Evolutionary conservation across 371 early-diverging fungal species (phyloP).

Genomic region (Lichtheimia corymbifera): DNA sequence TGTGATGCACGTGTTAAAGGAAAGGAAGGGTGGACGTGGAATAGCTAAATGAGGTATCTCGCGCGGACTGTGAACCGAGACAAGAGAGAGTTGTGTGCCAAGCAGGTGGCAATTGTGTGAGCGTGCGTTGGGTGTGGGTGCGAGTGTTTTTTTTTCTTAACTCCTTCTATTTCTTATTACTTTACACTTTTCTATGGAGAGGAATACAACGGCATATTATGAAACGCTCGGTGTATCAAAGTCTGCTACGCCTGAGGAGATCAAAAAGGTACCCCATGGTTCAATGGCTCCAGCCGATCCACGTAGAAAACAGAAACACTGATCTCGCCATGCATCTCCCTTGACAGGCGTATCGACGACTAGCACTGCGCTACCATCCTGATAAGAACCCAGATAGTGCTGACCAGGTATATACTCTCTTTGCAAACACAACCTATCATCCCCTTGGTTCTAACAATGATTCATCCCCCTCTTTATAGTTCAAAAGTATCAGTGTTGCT

Average conservation of each 20-base stretch:
- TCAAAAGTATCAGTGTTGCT: constrained; percentile 79
- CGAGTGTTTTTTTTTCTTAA: constrained; percentile 1
- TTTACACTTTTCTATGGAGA: constrained; percentile 31
- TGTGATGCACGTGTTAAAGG: no score
- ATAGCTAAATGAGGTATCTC: no score
- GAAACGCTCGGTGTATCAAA: constrained; percentile 61
- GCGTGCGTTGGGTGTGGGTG: no score
- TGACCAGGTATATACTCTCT: constrained; percentile 38
- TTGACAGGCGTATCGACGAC: constrained; percentile 41
- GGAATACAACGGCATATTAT: constrained; percentile 54
- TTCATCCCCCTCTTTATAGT: constrained; percentile 38
- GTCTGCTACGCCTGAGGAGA: constrained; percentile 62
- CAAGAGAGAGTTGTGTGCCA: no score
- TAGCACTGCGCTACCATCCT: constrained; percentile 81
- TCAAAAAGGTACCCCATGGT: constrained; percentile 52
- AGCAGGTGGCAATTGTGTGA: no score
- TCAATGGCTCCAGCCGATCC: neutral
- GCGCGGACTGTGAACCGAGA: no score
- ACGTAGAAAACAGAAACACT: neutral
- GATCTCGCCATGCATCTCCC: neutral
- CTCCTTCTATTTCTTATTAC: constrained; percentile 9
- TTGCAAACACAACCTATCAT: neutral
- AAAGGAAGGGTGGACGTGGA: no score
- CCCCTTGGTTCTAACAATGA: neutral
- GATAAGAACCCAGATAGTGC: constrained; percentile 66